Conservation (phyloP, 2,329 filamentous ascomycete genomes). For the Huntiella abstrusa region DNA sequence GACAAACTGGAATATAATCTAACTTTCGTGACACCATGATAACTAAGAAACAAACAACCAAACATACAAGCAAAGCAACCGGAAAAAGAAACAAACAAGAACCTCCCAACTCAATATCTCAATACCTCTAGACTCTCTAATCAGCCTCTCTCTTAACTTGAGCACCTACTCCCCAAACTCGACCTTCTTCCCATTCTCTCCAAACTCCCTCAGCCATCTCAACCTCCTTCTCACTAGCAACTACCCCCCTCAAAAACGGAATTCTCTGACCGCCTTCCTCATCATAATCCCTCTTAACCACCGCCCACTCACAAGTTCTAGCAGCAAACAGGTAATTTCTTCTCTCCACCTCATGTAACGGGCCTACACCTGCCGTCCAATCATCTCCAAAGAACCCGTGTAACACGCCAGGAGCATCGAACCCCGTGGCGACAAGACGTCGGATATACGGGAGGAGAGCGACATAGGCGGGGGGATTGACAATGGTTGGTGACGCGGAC, state of each 20-base stretch:
- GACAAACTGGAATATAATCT: not conserved
- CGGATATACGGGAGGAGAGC: slow-evolving; percentile 79
- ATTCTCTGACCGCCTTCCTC: slow-evolving; percentile 66
- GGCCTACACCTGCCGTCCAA: slow-evolving; percentile 62
- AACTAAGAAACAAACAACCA: not conserved
- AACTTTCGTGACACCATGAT: not conserved
- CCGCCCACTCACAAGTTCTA: slow-evolving; percentile 79
- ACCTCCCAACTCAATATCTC: not conserved
- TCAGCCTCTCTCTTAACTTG: too few relatives aligned
- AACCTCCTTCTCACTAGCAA: slow-evolving; percentile 62
- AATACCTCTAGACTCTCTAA: too few relatives aligned
- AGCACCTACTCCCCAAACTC: slow-evolving; percentile 95
- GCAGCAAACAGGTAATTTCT: slow-evolving; percentile 90
- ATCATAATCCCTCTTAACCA: slow-evolving; percentile 81
- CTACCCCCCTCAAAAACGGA: slow-evolving; percentile 73
- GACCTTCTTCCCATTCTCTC: slow-evolving; percentile 93
- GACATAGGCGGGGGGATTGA: slow-evolving; percentile 21
- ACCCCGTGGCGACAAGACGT: slow-evolving; percentile 75
- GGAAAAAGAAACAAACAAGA: not conserved
- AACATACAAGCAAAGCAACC: not conserved
- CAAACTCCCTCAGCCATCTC: slow-evolving; percentile 64
- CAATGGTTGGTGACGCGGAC: slow-evolving; percentile 8
- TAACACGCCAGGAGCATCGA: slow-evolving; percentile 70
- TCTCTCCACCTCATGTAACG: slow-evolving; percentile 72
- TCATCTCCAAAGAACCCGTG: slow-evolving; percentile 96